phyloP scores from a whole-genome alignment of 345 rosid genomes.

The Linum usitatissimum region DNA sequence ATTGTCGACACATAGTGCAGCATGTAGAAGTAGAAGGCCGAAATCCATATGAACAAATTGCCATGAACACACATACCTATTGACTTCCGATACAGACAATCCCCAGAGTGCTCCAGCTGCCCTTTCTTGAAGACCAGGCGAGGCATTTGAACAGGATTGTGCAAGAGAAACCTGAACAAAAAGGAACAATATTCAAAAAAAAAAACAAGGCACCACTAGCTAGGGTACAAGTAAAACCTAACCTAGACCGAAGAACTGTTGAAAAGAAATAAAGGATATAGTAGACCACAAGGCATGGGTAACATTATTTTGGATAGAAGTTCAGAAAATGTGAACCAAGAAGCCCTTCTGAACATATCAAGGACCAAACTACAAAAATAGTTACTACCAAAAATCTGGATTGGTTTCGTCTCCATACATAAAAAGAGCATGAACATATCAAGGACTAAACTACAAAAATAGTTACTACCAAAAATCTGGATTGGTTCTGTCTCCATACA shows the following conservation, averaged over 20 bases:
- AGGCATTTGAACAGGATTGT: conserved; percentile 70
- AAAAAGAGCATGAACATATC: not conserved
- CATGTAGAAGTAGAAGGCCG: not conserved
- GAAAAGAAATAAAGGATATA: not conserved
- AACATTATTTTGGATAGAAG: not conserved
- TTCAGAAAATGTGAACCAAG: not conserved
- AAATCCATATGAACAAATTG: not conserved
- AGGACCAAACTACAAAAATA: not conserved
- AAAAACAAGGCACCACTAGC: not conserved
- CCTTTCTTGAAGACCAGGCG: conserved; percentile 93
- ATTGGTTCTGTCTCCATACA: not conserved
- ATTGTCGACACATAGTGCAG: not conserved
- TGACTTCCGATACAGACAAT: conserved; percentile 84
- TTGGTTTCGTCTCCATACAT: not conserved
- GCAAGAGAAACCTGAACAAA: conserved; percentile 67
- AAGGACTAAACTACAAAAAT: not conserved
- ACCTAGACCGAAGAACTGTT: not conserved
- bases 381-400: not conserved
- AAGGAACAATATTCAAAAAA: conserved; percentile 9
- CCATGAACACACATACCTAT: conserved; percentile 36
- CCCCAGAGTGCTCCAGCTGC: conserved; percentile 99
- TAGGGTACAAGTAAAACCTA: not conserved
- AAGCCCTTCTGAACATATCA: not conserved
- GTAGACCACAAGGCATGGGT: not conserved
- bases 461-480: not conserved